phyloP scores from a whole-genome alignment of 495 filamentous ascomycete species.

The Poronia punctata region DNA sequence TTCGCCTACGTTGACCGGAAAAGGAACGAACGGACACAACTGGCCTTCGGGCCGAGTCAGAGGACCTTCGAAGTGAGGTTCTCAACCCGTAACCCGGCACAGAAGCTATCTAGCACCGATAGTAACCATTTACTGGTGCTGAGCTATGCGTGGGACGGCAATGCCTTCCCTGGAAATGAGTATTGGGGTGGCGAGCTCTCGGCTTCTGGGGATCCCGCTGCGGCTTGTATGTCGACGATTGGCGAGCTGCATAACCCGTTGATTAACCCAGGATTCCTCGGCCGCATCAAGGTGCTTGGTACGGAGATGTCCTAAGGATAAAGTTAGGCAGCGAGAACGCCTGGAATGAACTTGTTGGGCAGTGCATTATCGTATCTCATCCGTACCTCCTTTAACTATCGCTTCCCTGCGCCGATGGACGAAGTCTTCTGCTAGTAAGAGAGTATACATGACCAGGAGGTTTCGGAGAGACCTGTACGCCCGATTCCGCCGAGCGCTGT shows the following conservation, averaged over 20 bases:
- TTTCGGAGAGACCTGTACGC: too few relatives aligned
- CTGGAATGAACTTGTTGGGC: too few relatives aligned
- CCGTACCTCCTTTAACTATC: too few relatives aligned
- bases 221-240: slow-evolving; percentile 33
- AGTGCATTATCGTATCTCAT: too few relatives aligned
- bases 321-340: too few relatives aligned
- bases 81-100: slow-evolving; percentile 24
- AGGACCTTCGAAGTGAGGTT: slow-evolving; percentile 21
- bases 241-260: slow-evolving; percentile 30
- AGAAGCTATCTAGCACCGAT: slow-evolving; percentile 14
- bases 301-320: neutral
- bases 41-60: neutral
- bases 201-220: slow-evolving; percentile 29
- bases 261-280: slow-evolving; percentile 16
- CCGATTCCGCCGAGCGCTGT: too few relatives aligned
- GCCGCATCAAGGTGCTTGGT: slow-evolving; percentile 10
- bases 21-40: neutral
- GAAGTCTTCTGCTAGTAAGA: too few relatives aligned
- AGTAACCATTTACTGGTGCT: slow-evolving; percentile 25
- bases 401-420: too few relatives aligned
- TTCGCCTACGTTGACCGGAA: slow-evolving; percentile 9
- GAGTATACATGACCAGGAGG: too few relatives aligned
- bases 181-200: slow-evolving; percentile 26
- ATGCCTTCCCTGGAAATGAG: slow-evolving; percentile 33
- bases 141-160: slow-evolving; percentile 35